Conservation (phyloP, 2,329 filamentous ascomycete species). For the Ilyonectria sp. region DNA sequence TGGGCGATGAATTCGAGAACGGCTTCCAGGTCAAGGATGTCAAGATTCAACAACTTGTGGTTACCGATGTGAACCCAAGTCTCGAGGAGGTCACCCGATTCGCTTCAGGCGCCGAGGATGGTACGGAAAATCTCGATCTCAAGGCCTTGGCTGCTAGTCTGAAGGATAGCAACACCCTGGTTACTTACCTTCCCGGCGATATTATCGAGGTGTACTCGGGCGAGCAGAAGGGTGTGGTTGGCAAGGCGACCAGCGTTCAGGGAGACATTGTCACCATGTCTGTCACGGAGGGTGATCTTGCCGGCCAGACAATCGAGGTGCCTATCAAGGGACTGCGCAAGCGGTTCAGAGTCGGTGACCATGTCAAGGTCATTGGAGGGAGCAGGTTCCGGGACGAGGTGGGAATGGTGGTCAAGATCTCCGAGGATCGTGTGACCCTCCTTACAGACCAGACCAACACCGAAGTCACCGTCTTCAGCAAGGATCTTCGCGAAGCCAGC, state of each 20-base stretch:
- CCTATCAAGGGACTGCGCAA: conserved; percentile 94
- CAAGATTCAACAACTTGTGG: conserved; percentile 88
- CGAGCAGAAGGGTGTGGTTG: conserved; percentile 92
- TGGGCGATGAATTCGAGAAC: conserved; percentile 90
- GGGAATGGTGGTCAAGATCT: conserved; percentile 95
- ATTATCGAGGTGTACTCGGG: conserved; percentile 97
- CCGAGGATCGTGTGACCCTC: conserved; percentile 91
- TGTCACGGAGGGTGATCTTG: conserved; percentile 86
- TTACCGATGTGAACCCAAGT: conserved; percentile 92
- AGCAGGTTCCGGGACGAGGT: conserved; percentile 96
- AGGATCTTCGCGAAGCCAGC: conserved; percentile 92
- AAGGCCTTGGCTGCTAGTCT: conserved; percentile 91
- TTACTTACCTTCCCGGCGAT: conserved; percentile 92
- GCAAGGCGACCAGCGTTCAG: conserved; percentile 87
- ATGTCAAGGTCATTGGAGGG: conserved; percentile 98
- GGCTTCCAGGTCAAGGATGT: conserved; percentile 96
- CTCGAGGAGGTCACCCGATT: conserved; percentile 98
- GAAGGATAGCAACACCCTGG: conserved; percentile 85
- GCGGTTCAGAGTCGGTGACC: conserved; percentile 92
- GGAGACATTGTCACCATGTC: conserved; percentile 92
- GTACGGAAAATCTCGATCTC: conserved; percentile 93
- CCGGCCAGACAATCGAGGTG: conserved; percentile 90
- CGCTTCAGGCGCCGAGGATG: conserved; percentile 88
- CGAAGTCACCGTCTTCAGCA: conserved; percentile 98
- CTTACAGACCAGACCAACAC: conserved; percentile 93